Conservation (phyloP, 2,329 filamentous ascomycete genomes). For the Chaetothyriales sp. region DNA sequence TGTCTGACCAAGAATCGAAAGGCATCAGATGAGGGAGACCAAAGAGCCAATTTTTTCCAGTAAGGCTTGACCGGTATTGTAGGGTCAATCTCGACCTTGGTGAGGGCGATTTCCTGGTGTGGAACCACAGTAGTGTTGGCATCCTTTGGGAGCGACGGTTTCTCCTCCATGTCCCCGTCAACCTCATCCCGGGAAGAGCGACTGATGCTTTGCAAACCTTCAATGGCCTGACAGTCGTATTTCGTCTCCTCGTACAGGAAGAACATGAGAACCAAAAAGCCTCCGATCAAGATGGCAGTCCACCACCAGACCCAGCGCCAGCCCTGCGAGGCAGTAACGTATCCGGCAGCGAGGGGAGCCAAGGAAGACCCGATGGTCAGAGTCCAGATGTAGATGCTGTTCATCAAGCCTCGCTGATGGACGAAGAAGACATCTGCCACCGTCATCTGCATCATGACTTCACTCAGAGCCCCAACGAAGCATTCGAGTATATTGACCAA, state of each 20-base stretch:
- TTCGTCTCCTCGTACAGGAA: slow-evolving; percentile 35
- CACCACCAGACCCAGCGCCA: slow-evolving; percentile 42
- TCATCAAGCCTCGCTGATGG: slow-evolving; percentile 36
- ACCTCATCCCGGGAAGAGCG: slow-evolving; percentile 8
- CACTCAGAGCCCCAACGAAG: slow-evolving; percentile 31
- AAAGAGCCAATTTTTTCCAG: slow-evolving; percentile 28
- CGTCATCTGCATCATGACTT: slow-evolving; percentile 35
- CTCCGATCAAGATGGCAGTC: slow-evolving; percentile 29
- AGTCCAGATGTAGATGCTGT: slow-evolving; percentile 33
- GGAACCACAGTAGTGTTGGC: not conserved
- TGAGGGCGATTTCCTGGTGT: not conserved
- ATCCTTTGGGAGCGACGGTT: slow-evolving; percentile 4
- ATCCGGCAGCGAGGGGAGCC: slow-evolving; percentile 29
- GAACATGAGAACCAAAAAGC: slow-evolving; percentile 26
- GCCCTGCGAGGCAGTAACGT: slow-evolving; percentile 28
- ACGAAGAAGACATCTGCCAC: slow-evolving; percentile 38
- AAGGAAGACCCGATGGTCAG: slow-evolving; percentile 24
- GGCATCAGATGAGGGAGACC: slow-evolving; percentile 16
- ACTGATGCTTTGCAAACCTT: slow-evolving; percentile 1
- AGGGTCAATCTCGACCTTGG: slow-evolving; percentile 16
- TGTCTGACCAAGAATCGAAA: slow-evolving; percentile 5
- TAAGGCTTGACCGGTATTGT: slow-evolving; percentile 31
- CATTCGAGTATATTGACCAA: slow-evolving; percentile 32
- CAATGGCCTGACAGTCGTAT: slow-evolving; percentile 8
- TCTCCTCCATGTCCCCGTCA: not conserved